Conservation (phyloP, 2,329 filamentous ascomycete genomes). For the Penicillium sp. region DNA sequence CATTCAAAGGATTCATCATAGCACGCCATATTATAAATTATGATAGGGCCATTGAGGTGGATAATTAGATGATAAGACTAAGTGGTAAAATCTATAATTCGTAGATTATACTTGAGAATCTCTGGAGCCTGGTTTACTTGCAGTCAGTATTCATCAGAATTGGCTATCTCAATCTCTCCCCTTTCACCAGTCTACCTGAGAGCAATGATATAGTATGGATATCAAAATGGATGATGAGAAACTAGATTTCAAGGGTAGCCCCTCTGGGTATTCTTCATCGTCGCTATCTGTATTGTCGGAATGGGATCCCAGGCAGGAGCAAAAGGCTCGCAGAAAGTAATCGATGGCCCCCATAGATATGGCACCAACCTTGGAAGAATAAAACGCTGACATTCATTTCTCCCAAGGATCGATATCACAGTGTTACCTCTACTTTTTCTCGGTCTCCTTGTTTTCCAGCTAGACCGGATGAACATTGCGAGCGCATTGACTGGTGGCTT, state of each 20-base stretch:
- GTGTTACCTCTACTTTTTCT: neutral
- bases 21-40: neutral
- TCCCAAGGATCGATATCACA: neutral
- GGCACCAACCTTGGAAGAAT: no score
- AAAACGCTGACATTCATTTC: neutral
- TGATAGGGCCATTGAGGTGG: neutral
- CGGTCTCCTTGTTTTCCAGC: slow-evolving; percentile 1
- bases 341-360: neutral
- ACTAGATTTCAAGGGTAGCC: neutral
- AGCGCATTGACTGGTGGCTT: neutral
- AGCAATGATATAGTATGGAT: neutral
- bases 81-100: neutral
- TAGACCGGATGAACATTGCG: neutral
- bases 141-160: neutral
- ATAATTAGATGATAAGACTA: neutral
- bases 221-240: neutral
- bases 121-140: neutral
- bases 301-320: neutral
- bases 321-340: neutral
- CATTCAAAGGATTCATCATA: neutral
- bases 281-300: neutral
- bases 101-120: neutral
- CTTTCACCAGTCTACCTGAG: neutral
- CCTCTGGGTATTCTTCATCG: neutral
- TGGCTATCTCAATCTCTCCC: neutral